Evolutionary conservation across 768 basidiomycete species (phyloP), one percentile per base, ranked within the genome.

Genomic region (Lanmaoa pseudosensibilis): DNA sequence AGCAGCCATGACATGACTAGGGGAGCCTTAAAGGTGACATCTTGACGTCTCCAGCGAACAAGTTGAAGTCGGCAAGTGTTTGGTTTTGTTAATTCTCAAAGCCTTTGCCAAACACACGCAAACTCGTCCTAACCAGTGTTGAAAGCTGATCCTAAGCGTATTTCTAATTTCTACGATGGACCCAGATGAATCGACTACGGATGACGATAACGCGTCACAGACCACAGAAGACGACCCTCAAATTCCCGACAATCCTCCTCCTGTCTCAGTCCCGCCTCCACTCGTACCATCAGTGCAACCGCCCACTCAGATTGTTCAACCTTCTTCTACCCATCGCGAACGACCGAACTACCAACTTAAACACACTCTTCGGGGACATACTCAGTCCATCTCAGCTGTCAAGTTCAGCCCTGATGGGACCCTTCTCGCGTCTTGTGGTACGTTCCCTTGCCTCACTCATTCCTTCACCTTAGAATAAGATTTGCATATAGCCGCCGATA

Each of bases 361-460:
- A 47, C 84, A 88, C 70, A 83, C 81, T 1, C 77, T 94, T 36
- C 74, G 75, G 3, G 95, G 92, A 0, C 94, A 98, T 68, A 86
- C 84, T 7, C 82, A 84, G 65, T 87, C 89, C 0, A 87, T 97
- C 50, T 94, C 94, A 30, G 86, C 92, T 19, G 86, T 95, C 57
- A 92, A 92, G 70, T 98, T 97, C 71, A 93, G 92, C 65, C 89
- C 90, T 0, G 90, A 96, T 68, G 95, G 95, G 11, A 82, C 82
- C 21, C 73, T 87, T 16, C 77, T 97, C 21, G 93, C 93, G 18
- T 93, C 92, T n/a, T 91, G 88, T 63, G 87, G 94, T 95, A 67
- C 55, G 87, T 76, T 33, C 33, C 19, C 9, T 49, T 43, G 43
- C 34, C 27, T n/a, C 27, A 5, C 21, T 18, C 57, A 55, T 54